phyloP scores from a whole-genome alignment of 345 rosid species.

The Moringa oleifera region DNA sequence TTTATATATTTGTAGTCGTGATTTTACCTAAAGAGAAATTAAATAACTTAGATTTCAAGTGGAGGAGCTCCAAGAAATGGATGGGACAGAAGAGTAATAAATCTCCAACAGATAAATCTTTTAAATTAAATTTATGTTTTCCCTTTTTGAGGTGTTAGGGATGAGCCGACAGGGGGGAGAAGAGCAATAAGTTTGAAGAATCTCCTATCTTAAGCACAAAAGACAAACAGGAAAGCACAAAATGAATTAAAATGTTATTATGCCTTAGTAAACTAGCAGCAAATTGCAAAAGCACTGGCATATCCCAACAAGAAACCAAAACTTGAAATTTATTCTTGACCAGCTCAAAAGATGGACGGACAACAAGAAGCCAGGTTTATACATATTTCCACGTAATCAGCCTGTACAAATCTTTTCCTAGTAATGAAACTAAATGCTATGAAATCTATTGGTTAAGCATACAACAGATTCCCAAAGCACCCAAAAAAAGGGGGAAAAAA shows the following conservation, averaged over 20 bases:
- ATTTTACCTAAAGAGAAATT: slow-evolving; percentile 46
- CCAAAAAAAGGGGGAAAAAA: too few relatives aligned
- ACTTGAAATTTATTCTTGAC: background rate
- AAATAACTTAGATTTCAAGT: slow-evolving; percentile 5
- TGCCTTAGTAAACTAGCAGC: background rate
- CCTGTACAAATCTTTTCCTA: background rate
- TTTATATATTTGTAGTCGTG: slow-evolving; percentile 77
- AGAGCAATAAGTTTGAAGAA: background rate
- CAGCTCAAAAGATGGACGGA: background rate
- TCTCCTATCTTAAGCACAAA: background rate
- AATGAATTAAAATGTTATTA: too few relatives aligned
- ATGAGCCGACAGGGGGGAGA: background rate
- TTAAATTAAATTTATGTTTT: too few relatives aligned
- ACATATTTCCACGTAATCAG: background rate
- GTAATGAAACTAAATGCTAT: background rate
- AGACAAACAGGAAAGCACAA: background rate
- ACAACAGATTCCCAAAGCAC: too few relatives aligned
- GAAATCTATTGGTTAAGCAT: background rate
- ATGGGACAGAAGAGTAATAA: background rate
- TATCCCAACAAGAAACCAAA: background rate
- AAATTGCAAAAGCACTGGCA: background rate
- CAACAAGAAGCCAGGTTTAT: background rate
- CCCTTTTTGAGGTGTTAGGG: background rate
- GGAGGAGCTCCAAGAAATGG: background rate
- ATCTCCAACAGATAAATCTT: background rate